Percentiles rank a stretch among this genome's conserved stretches.
Evolutionary conservation across 148 eudicot species (phyloP).

Genomic region (Agrostemma githago): DNA sequence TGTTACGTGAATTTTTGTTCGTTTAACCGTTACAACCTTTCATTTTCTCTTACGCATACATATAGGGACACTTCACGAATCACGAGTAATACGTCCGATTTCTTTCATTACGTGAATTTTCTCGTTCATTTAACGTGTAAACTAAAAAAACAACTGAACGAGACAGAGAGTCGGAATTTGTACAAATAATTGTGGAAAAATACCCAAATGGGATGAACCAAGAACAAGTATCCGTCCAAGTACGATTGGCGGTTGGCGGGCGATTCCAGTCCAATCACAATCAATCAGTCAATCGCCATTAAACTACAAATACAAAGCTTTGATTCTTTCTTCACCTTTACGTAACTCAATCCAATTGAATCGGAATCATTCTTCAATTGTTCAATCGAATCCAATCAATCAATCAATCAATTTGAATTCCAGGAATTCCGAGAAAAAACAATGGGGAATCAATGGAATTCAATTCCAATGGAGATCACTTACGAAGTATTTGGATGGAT

Average conservation of each 20-base stretch:
- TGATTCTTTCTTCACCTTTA: background rate
- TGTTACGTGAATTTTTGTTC: too few species aligned
- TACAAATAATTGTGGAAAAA: background rate
- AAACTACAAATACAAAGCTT: background rate
- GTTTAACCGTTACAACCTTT: too few species aligned
- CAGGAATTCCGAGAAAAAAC: background rate
- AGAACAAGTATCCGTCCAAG: background rate
- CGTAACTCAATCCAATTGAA: background rate
- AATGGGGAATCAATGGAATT: constrained; percentile 57
- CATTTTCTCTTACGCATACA: too few species aligned
- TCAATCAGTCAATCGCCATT: background rate
- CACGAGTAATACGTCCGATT: too few species aligned
- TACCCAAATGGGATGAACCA: background rate
- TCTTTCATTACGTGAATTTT: too few species aligned
- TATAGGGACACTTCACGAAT: too few species aligned
- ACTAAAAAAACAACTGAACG: too few species aligned
- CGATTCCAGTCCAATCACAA: too few species aligned
- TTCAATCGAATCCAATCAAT: background rate
- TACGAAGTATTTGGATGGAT: constrained; percentile 71
- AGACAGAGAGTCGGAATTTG: background rate
- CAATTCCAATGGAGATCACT: constrained; percentile 41
- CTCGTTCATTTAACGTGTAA: too few species aligned
- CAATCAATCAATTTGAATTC: background rate
- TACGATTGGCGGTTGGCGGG: background rate
- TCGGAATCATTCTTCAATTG: background rate